These are phyloP conservation scores for Gracilaria gracilis DNA, from an alignment of 23 red algal genomes.

Conservation along the genomic window DNA sequence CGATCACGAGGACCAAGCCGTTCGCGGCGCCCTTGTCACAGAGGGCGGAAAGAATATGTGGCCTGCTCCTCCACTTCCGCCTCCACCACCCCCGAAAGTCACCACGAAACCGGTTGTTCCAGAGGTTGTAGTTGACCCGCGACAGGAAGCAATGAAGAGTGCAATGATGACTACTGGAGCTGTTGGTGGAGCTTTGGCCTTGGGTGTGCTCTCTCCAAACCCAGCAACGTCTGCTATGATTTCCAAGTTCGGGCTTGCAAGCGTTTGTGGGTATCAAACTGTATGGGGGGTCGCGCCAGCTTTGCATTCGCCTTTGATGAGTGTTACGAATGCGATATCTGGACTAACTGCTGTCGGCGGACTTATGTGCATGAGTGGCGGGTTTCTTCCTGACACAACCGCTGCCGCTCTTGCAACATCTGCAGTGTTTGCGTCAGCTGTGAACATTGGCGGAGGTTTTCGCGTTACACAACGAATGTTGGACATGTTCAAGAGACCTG, in stretches of 20 bases:
- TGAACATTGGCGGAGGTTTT: conserved; percentile 86
- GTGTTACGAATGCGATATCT: conserved; percentile 77
- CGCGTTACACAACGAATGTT: conserved; percentile 80
- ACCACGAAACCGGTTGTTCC: conserved; percentile 48
- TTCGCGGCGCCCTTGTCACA: conserved; percentile 71
- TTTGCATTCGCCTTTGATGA: conserved; percentile 84
- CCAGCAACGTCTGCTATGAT: conserved; percentile 72
- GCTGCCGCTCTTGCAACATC: conserved; percentile 57
- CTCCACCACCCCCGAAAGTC: conserved; percentile 60
- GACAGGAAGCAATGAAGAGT: conserved; percentile 41
- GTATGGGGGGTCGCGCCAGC: conserved; percentile 75
- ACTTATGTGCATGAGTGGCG: conserved; percentile 70
- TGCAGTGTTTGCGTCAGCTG: conserved; percentile 66
- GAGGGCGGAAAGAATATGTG: conserved; percentile 62
- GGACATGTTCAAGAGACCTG: conserved; percentile 76
- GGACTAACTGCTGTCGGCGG: conserved; percentile 72
- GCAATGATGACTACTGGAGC: conserved; percentile 75
- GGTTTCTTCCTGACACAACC: conserved; percentile 61
- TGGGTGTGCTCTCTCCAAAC: conserved; percentile 57
- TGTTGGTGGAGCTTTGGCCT: conserved; percentile 50
- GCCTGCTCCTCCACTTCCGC: conserved; percentile 75
- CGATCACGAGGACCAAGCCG: conserved; percentile 81
- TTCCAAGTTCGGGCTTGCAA: conserved; percentile 65
- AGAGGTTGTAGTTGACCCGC: conserved; percentile 48
- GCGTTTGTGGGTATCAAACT: conserved; percentile 81